Evolutionary conservation across 805 yeast genomes (phyloP), one percentile per base, ranked within the genome.

Genomic region (Hagleromyces aurorensis): DNA sequence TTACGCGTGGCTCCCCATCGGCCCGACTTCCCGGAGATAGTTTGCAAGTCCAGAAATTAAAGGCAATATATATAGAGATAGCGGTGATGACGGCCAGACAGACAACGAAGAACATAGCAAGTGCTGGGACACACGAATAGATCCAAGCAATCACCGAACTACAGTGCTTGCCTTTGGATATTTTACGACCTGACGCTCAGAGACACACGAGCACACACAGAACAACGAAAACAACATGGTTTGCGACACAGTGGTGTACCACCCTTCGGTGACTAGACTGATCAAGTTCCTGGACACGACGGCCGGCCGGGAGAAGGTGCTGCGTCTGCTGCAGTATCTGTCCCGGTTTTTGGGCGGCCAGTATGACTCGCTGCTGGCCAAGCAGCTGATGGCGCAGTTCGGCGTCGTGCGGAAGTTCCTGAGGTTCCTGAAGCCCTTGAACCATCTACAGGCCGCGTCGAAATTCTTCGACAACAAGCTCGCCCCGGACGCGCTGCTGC

Each of bases 341-440:
- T 70, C 84, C 8, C 67, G 94, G 37, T 80, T 87, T 55, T 57
- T 84, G 25, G 63, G 81, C 11, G 79, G 64, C 55, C 73, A 75
- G 50, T 64, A 72, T 29, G 64, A 65, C 25, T 68, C 78, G 19
- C 55, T 57, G 26, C 53, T 69, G 36, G 67, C 75, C 52, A 69
- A 68, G 43, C 62, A 67, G 13, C 55, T 85, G 38, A 82, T 78
- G 59, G 53, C 52, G 25, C 75, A 79, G 40, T 69, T 84, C 17
- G 69, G 83, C 2, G 55, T 78, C 36, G 67, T 83, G 39, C 75
- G 97, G 55, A 89, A 89, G 62, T 77, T 86, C 13, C 61, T 87
- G 64, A 72, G 96, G 49, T 75, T 79, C 49, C 71, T 85, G 40
- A 87, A 86, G 59, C 94, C 94, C 1, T 61, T 87, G 47, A 67